phyloP scores from a whole-genome alignment of 1,139 yeast species.

The Geotrichum macrosporum region DNA sequence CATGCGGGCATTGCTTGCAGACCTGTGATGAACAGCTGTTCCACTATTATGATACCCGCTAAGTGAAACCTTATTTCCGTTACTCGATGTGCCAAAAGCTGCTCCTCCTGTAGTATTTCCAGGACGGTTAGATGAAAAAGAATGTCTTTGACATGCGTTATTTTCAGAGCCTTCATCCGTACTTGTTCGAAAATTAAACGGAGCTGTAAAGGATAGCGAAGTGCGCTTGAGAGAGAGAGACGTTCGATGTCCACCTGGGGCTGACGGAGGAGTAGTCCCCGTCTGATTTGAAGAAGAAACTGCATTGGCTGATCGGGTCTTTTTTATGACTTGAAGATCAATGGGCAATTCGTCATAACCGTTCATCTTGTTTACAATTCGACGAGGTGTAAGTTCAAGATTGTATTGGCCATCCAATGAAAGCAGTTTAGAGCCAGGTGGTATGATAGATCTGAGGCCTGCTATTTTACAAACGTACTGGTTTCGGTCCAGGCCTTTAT shows the following conservation, averaged over 20 bases:
- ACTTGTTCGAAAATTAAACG: slow-evolving; percentile 12
- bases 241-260: slow-evolving; percentile 9
- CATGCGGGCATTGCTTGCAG: slow-evolving; percentile 17
- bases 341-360: slow-evolving; percentile 27
- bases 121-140: slow-evolving; percentile 4
- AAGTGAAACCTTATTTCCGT: neutral
- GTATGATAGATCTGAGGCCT: slow-evolving; percentile 27
- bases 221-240: slow-evolving; percentile 17
- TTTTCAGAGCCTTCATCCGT: slow-evolving; percentile 1
- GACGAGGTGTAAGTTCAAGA: slow-evolving; percentile 34
- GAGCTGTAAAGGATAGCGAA: slow-evolving; percentile 10
- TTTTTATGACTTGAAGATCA: slow-evolving; percentile 6
- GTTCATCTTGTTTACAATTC: slow-evolving; percentile 32
- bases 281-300: neutral
- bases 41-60: neutral
- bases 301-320: slow-evolving; percentile 8
- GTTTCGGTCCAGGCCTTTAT: slow-evolving; percentile 35
- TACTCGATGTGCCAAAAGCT: neutral
- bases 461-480: slow-evolving; percentile 38
- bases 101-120: neutral
- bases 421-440: slow-evolving; percentile 18
- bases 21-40: slow-evolving; percentile 11
- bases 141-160: neutral
- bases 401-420: slow-evolving; percentile 28
- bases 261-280: neutral